Percentiles rank a stretch among this genome's conserved stretches.
phyloP scores from a whole-genome alignment of 2,329 filamentous ascomycete species.

The Sordariomycetes sp. region DNA sequence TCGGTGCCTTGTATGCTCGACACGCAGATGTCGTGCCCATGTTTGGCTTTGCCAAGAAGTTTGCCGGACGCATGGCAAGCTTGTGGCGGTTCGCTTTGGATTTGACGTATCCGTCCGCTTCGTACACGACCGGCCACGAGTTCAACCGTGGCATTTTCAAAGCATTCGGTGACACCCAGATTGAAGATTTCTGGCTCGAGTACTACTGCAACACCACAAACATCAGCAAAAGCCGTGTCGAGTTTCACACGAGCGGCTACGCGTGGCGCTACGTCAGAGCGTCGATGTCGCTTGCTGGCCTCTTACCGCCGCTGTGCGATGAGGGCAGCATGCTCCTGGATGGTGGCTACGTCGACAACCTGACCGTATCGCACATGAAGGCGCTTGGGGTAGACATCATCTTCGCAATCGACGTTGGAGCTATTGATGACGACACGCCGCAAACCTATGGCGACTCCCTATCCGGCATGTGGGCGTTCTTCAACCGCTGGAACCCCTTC shows the following conservation, averaged over 20 bases:
- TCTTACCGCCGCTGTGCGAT: constrained; percentile 89
- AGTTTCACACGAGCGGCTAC: constrained; percentile 93
- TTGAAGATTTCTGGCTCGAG: constrained; percentile 98
- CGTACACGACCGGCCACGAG: constrained; percentile 96
- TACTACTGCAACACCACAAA: constrained; percentile 99
- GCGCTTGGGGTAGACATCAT: constrained; percentile 86
- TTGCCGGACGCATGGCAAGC: constrained; percentile 95
- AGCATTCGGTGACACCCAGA: constrained; percentile 91
- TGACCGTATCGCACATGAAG: constrained; percentile 97
- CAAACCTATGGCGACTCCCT: constrained; percentile 91
- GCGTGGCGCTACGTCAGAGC: constrained; percentile 96
- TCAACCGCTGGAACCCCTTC: constrained; percentile 97
- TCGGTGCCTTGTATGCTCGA: constrained; percentile 88
- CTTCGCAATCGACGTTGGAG: constrained; percentile 91
- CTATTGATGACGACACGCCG: constrained; percentile 82
- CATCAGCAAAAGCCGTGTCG: constrained; percentile 84
- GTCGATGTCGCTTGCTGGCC: constrained; percentile 90
- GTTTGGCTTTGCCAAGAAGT: constrained; percentile 95
- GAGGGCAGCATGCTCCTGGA: constrained; percentile 96
- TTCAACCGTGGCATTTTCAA: constrained; percentile 99
- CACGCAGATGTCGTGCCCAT: constrained; percentile 96
- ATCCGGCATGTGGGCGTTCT: constrained; percentile 87
- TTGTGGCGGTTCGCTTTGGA: constrained; percentile 98
- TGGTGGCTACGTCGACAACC: constrained; percentile 93
- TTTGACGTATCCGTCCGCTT: constrained; percentile 89